phyloP scores from a whole-genome alignment of 352 stramenopile species.

The Phytophthora niederhauseri region DNA sequence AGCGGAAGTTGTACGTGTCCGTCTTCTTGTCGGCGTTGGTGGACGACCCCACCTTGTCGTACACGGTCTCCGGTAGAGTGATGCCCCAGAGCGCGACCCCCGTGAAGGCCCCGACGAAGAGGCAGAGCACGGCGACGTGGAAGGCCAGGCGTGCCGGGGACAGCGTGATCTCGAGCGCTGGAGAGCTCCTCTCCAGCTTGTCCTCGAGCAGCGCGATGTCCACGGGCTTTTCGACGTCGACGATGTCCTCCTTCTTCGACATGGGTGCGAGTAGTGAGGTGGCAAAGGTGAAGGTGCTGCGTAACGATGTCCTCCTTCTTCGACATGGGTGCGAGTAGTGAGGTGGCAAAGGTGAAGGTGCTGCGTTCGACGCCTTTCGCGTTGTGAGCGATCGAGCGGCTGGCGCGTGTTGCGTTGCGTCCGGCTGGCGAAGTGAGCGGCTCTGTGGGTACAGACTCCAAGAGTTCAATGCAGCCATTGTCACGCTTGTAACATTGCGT shows the following conservation, averaged over 20 bases:
- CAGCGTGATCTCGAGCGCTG: slow-evolving; percentile 37
- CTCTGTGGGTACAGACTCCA: background rate
- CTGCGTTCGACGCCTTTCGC: slow-evolving; percentile 13
- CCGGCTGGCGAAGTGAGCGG: background rate
- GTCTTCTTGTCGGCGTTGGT: slow-evolving; percentile 37
- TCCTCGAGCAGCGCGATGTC: slow-evolving; percentile 28
- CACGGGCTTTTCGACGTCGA: slow-evolving; percentile 8
- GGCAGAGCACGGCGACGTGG: slow-evolving; percentile 32
- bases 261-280: background rate
- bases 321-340: slow-evolving; percentile 2
- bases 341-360: background rate
- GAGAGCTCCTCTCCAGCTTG: slow-evolving; percentile 17
- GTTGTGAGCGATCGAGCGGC: slow-evolving; percentile 6
- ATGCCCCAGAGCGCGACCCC: slow-evolving; percentile 38
- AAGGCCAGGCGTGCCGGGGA: slow-evolving; percentile 25
- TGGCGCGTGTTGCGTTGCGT: background rate
- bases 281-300: background rate
- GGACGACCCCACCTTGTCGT: slow-evolving; percentile 44
- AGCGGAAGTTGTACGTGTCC: slow-evolving; percentile 53
- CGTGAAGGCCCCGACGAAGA: slow-evolving; percentile 43
- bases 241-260: slow-evolving; percentile 3
- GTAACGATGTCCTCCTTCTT: slow-evolving; percentile 10
- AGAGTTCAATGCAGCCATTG: background rate
- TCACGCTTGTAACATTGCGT: background rate
- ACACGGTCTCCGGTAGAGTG: slow-evolving; percentile 36